These are phyloP conservation scores for Fraxinus albicans DNA, from an alignment of 305 asterid genomes.

Conservation along the genomic window DNA sequence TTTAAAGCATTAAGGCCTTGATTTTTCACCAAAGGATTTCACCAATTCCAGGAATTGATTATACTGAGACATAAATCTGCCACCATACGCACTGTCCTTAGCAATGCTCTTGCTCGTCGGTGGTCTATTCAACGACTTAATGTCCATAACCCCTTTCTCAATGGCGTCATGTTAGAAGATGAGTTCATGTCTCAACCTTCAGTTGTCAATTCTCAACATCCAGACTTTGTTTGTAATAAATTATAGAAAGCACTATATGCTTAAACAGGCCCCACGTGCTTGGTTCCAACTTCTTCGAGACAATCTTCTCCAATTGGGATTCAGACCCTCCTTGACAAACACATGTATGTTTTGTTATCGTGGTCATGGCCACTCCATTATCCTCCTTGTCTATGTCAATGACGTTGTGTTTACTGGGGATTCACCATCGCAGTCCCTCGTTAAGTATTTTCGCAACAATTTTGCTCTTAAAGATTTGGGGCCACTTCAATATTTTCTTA, in stretches of 20 bases:
- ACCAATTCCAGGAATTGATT: background rate
- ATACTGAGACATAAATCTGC: too few relatives aligned
- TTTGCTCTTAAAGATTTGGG: background rate
- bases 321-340: too few relatives aligned
- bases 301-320: background rate
- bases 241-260: too few relatives aligned
- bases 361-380: background rate
- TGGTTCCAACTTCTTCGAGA: background rate
- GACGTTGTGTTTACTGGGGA: background rate
- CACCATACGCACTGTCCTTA: too few relatives aligned
- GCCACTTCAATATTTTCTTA: background rate
- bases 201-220: too few relatives aligned
- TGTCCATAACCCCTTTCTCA: too few relatives aligned
- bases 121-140: too few relatives aligned
- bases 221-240: too few relatives aligned
- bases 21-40: background rate
- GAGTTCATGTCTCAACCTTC: too few relatives aligned
- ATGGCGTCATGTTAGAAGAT: too few relatives aligned
- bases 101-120: too few relatives aligned
- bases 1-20: background rate
- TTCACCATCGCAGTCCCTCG: too few relatives aligned
- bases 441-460: background rate
- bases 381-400: background rate
- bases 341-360: background rate
- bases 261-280: background rate